phyloP scores from a whole-genome alignment of 768 basidiomycete species.

The Leccinum subgranulosum region DNA sequence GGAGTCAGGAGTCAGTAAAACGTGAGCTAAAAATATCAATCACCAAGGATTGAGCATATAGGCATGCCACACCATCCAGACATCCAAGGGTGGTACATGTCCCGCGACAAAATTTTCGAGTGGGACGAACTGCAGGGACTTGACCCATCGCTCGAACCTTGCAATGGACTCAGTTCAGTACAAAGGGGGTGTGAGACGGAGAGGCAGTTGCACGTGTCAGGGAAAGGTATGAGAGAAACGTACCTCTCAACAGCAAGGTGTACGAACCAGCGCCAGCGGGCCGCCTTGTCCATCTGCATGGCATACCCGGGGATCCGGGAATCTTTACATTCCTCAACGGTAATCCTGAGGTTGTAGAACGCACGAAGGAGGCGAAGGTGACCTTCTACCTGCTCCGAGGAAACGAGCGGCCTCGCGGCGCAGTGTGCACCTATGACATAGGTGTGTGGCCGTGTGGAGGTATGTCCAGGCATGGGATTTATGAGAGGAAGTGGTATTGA shows the following conservation, averaged over 20 bases:
- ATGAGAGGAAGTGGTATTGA: background rate
- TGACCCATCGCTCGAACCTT: conserved; percentile 38
- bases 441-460: background rate
- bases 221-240: background rate
- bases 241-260: conserved; percentile 38
- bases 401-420: conserved; percentile 28
- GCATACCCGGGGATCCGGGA: conserved; percentile 25
- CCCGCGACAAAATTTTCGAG: conserved; percentile 25
- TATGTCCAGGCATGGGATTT: conserved; percentile 3
- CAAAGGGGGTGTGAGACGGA: background rate
- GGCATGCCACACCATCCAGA: conserved; percentile 43
- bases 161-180: background rate
- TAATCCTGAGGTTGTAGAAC: conserved; percentile 30
- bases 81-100: conserved; percentile 36
- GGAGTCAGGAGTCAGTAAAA: background rate
- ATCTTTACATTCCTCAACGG: conserved; percentile 30
- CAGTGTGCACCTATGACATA: conserved; percentile 22
- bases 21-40: background rate
- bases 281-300: conserved; percentile 21
- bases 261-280: conserved; percentile 41
- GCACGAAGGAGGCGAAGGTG: conserved; percentile 34
- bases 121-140: conserved; percentile 19
- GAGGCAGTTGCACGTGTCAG: background rate
- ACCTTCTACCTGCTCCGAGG: conserved; percentile 28
- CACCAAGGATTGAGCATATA: conserved; percentile 40